These are phyloP conservation scores for Aspergillus piperis DNA, from an alignment of 2,329 filamentous ascomycete species.

Conservation along the genomic window DNA sequence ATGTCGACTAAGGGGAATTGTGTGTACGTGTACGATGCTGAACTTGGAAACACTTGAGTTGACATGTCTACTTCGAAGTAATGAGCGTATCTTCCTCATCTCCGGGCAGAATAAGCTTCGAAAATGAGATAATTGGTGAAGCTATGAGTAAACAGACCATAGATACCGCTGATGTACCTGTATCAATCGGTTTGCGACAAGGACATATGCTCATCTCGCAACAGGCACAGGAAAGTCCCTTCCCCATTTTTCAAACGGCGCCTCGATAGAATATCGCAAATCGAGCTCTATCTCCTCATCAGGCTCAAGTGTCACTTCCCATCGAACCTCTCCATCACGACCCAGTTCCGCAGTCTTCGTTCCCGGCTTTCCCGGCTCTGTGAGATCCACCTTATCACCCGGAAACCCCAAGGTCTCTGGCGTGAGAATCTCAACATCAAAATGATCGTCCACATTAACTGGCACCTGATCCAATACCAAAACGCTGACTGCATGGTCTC, in stretches of 20 bases:
- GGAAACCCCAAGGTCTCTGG: constrained; percentile 31
- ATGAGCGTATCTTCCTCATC: too few relatives aligned
- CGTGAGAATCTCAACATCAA: constrained; percentile 31
- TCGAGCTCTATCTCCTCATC: constrained; percentile 59
- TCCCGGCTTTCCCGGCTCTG: constrained; percentile 49
- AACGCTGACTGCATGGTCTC: constrained; percentile 28
- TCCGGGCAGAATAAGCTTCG: too few relatives aligned
- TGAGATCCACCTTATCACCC: constrained; percentile 18
- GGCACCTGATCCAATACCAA: constrained; percentile 37
- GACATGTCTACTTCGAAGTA: too few relatives aligned
- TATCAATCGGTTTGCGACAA: too few relatives aligned
- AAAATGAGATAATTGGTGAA: too few relatives aligned
- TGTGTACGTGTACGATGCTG: too few relatives aligned
- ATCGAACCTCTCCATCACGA: constrained; percentile 60
- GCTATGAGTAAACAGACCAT: too few relatives aligned
- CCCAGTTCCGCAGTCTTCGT: constrained; percentile 55
- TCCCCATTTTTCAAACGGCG: constrained; percentile 46
- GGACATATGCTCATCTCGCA: too few relatives aligned
- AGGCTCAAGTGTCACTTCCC: constrained; percentile 60
- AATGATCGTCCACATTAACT: constrained; percentile 33
- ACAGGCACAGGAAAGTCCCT: background rate
- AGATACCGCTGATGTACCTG: too few relatives aligned
- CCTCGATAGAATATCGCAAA: constrained; percentile 63
- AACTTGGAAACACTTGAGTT: too few relatives aligned
- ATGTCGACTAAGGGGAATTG: too few relatives aligned